Conservation (phyloP, 2,329 filamentous ascomycete species). For the Aspergillus vadensis region DNA sequence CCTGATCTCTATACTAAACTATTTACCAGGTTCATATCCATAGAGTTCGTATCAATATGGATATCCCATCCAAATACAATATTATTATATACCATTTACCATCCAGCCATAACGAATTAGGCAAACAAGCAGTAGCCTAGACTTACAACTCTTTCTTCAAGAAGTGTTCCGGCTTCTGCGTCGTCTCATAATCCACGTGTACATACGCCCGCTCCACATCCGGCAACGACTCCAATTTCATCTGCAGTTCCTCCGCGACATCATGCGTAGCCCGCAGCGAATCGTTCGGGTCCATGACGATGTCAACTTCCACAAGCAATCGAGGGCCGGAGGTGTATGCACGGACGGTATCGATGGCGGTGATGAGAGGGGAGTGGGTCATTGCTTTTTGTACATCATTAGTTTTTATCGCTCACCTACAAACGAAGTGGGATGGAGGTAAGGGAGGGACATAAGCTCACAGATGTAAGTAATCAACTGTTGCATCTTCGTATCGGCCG, state of each 20-base stretch:
- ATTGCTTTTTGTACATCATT: slow-evolving; percentile 54
- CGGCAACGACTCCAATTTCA: slow-evolving; percentile 87
- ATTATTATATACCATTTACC: too few species aligned
- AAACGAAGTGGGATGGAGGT: neutral
- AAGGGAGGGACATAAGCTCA: slow-evolving; percentile 34
- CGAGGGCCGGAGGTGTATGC: slow-evolving; percentile 88
- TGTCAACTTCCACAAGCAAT: slow-evolving; percentile 91
- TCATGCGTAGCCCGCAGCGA: slow-evolving; percentile 82
- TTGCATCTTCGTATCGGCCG: slow-evolving; percentile 79
- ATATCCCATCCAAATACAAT: too few species aligned
- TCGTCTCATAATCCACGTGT: slow-evolving; percentile 96
- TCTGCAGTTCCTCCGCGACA: slow-evolving; percentile 89
- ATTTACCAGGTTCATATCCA: too few species aligned
- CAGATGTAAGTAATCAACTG: slow-evolving; percentile 96
- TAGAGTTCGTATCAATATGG: too few species aligned
- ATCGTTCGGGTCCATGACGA: slow-evolving; percentile 82
- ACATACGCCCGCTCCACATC: slow-evolving; percentile 94
- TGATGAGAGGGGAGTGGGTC: slow-evolving; percentile 81
- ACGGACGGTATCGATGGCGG: slow-evolving; percentile 89
- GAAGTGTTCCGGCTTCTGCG: slow-evolving; percentile 86
- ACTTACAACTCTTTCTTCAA: slow-evolving; percentile 64
- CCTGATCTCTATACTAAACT: too few species aligned
- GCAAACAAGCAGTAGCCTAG: too few species aligned
- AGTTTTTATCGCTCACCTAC: neutral
- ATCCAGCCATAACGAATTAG: too few species aligned